Evolutionary conservation across 495 filamentous ascomycete species (phyloP), one percentile per base, ranked within the genome.

Genomic region (Neurospora sp.): DNA sequence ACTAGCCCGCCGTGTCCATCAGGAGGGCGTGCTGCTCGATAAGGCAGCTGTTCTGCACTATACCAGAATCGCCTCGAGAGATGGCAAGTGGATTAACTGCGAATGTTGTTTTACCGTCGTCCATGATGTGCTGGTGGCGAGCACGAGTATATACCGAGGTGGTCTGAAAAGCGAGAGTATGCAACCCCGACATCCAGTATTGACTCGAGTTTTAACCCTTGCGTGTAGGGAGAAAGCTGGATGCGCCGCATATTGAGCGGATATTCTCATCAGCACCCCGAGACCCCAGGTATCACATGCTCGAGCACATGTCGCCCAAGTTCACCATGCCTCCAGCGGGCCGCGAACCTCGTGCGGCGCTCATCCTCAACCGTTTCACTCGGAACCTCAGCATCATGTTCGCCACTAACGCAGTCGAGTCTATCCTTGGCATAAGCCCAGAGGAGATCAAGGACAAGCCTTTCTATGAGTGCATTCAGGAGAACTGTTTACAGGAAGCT

Each of bases 71-170:
- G 87, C 87, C 75, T 88, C 90, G 70, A 89, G 85, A 48, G 81
- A 90, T 78, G 93, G 92, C 3, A 85, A 87, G 70, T 96, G 91
- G 89, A 85, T 95, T 61, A 89, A 88, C 69, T 96, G 94, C 81
- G 93, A 97, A 80, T 96, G 93, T 79, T 93, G 93, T 78, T 97
- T 97, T 77, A 95, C 93, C 3, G 84, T 97, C 31, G 93, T 95
- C 40, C 92, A 94, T 79, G 90, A 95, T 84, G 92, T 96, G 46
- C 83, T 97, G 81, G 91, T 97, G 70, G 92, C 91, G 42, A 93
- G 92, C 79, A 96, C 91, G 12, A 94, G 91, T 75, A 88, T 96
- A 72, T 96, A 96, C 79, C 84, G 84, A 71, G 84, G 84, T 72
- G 92, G 91, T 38, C 82, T 85, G 72, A 91, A 87, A 76, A 95